Conservation (phyloP, 192 early-diverging fungal genomes). For the Rhizoclosmatium sp. region DNA sequence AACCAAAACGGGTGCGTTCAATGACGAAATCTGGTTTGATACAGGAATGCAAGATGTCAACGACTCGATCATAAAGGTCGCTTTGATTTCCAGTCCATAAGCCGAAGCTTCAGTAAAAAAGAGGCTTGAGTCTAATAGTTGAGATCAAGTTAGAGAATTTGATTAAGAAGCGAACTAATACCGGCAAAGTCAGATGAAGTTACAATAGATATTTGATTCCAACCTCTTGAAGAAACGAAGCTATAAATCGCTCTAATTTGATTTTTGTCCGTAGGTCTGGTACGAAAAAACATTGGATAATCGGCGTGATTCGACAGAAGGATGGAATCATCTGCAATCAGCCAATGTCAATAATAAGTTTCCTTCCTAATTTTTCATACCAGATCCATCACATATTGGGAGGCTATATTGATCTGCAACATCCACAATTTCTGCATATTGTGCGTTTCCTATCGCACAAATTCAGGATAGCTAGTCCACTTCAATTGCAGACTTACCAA, state of each 20-base stretch:
- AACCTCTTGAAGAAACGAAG: neutral
- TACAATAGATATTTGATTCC: neutral
- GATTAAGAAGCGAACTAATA: neutral
- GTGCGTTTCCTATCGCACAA: conserved; percentile 9
- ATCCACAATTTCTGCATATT: conserved; percentile 14
- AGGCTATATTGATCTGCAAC: conserved; percentile 4
- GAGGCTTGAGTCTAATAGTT: neutral
- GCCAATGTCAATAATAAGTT: neutral
- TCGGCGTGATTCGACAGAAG: neutral
- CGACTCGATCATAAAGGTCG: neutral
- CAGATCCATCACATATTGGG: conserved; percentile 25
- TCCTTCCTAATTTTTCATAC: neutral
- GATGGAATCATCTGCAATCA: neutral
- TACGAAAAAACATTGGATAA: conserved; percentile 32
- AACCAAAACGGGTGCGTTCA: neutral
- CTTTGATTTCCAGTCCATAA: neutral
- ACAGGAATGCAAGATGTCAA: neutral
- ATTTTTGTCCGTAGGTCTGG: conserved; percentile 1
- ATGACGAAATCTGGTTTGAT: neutral
- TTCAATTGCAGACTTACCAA: neutral
- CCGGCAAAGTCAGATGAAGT: conserved; percentile 17
- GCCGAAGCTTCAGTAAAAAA: neutral
- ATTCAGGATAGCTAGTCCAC: neutral
- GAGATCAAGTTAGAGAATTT: neutral
- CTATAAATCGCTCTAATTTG: conserved; percentile 6